Base-by-base conservation (phyloP, 371 early-diverging fungal species). In the Lichtheimia ramosa region DNA sequence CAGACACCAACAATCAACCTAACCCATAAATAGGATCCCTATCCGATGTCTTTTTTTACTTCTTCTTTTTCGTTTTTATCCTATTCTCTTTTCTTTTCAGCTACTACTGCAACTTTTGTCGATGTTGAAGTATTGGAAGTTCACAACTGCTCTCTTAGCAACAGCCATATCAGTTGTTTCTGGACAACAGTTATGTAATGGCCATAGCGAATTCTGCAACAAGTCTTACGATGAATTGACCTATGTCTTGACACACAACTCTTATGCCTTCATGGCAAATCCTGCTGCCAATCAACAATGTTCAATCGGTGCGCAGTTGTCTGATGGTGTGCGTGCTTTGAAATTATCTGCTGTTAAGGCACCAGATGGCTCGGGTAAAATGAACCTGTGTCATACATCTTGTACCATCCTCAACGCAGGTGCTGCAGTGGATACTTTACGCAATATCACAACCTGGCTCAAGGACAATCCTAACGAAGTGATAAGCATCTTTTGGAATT, bases 401-500 rank as follows among this genome's bases (percentile, higher is more conserved):
- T 91, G 92, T 69, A 57, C 34, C 8, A 61, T 90, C 46, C 64
- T 90, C 39, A 82, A 89, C 64, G 83, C 68, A 5, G 90, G 90
- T 5, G 61, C 78, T 25, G 73, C 84, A 7, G 68, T 74, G 14
- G 68, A 75, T 53, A 76, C 81, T n/a, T 71, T 91, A 50, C 50
- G 63, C 10, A 53, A 63, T 40, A 68, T 90, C 50, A 79, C 75
- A 54, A 46, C 64, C 3, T 91, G 83, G 70, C 54, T 91, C 56
- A 80, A 88, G 41, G 56, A 59, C 23, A 88, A 91, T 59, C 82
- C 77, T 16, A 75, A 85, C 64, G 90, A 91, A 61, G 86, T 91
- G 12, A 48, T 91, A 16, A 87, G 89, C 14, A 85, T 91, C 56
- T 79, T 88, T 65, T 80, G 91, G 74, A 90, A 90, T 62, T 89